Base-by-base conservation (phyloP, 2,329 filamentous ascomycete genomes). In the Chalaropsis thielavioides region DNA sequence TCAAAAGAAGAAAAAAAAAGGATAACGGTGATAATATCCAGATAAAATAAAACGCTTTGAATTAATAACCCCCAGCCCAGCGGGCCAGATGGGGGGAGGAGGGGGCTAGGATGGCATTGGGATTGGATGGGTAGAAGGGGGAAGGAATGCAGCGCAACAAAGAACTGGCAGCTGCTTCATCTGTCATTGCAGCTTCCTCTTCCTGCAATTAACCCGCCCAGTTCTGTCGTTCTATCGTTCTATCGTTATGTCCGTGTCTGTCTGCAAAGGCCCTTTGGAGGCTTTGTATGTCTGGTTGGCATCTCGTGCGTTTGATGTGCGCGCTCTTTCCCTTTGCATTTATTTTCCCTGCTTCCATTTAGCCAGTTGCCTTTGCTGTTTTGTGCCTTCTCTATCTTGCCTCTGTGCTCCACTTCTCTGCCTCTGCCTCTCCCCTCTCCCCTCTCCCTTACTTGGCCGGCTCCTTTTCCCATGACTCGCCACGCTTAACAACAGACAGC, bases 71-170 rank as follows among this genome's bases (percentile, higher is more conserved):
- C n/a, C n/a, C n/a, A n/a, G n/a, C 31, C 31, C 31, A 35, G 31
- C 31, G 31, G 7, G 31, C 31, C 31, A 3, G 8, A 10, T 8
- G 8, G 35, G 35, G 35, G 35, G 8, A 38, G 8, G 35, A 46
- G 43, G 15, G n/a, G 15, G 15, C 43, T 46, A 44, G 41, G 11
- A 3, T 35, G 31, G 51, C 51, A 56, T n/a, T 56, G 15, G 27
- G n/a, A 19, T 58, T n/a, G 24, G 51, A 31, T 19, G 27, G 17
- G 31, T 22, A 58, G 54, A 38, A 58, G 27, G 54, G 54, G 54
- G 54, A 58, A 58, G 54, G 54, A 58, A 58, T 58, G 54, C 27
- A 58, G 54, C 54, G 54, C 54, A 58, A 38, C 54, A 58, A 31
- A 58, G 54, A 58, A 35, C 54, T 58, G 54, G 54, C 54, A 58